A percentile compares a stretch with the other conserved stretches of the same genome.
These are phyloP conservation scores for Eucalyptus brandiana DNA, from an alignment of 345 rosid genomes.

Conservation along the genomic window DNA sequence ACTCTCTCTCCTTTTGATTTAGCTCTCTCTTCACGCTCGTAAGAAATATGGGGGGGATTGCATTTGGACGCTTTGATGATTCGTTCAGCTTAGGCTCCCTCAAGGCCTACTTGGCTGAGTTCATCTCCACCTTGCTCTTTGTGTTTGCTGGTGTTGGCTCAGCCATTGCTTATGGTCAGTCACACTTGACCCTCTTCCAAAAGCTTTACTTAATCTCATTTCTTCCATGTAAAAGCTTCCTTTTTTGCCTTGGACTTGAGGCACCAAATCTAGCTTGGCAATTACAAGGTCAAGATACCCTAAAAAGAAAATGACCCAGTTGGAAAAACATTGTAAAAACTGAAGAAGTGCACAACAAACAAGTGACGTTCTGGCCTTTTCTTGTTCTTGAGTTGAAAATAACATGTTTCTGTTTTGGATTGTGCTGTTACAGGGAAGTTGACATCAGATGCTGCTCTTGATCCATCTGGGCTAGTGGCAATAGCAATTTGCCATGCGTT, in stretches of 20 bases:
- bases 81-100: slow-evolving; percentile 72
- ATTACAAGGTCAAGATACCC: not conserved
- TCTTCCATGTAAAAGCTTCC: not conserved
- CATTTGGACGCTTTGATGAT: slow-evolving; percentile 79
- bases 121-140: slow-evolving; percentile 88
- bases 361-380: not conserved
- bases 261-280: not conserved
- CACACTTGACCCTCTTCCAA: not conserved
- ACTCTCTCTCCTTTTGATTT: not conserved
- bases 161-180: slow-evolving; percentile 74
- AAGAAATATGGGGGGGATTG: slow-evolving; percentile 25
- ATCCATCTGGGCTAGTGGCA: slow-evolving; percentile 79
- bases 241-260: not conserved
- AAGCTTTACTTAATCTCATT: not conserved
- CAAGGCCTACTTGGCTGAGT: slow-evolving; percentile 84
- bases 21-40: not conserved
- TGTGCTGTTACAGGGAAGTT: slow-evolving; percentile 35
- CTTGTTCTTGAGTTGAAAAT: not conserved
- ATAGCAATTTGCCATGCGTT: slow-evolving; percentile 83
- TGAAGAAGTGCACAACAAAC: not conserved
- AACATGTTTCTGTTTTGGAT: not conserved
- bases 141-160: slow-evolving; percentile 96
- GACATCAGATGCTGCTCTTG: slow-evolving; percentile 75
- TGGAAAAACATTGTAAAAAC: not conserved
- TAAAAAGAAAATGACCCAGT: not conserved